phyloP scores from a whole-genome alignment of 2,329 filamentous ascomycete species.

The Fusarium algeriense region DNA sequence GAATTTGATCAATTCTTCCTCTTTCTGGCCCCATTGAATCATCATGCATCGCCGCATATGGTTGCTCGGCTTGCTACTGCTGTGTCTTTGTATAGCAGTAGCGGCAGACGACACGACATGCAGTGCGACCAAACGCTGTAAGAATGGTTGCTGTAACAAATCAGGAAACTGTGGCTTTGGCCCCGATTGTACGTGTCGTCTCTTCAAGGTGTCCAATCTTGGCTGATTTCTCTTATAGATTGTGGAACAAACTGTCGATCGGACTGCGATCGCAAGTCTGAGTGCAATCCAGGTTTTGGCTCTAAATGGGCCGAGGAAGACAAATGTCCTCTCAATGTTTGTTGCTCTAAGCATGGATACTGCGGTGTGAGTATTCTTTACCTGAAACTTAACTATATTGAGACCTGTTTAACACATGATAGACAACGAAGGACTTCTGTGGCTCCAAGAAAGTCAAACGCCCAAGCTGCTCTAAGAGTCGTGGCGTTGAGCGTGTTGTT shows the following conservation, averaged over 20 bases:
- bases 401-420: neutral
- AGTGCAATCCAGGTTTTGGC: conserved; percentile 21
- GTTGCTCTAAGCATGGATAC: conserved; percentile 23
- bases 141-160: conserved; percentile 17
- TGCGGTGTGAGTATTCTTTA: conserved; percentile 18
- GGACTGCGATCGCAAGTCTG: conserved; percentile 15
- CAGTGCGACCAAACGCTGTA: conserved; percentile 16
- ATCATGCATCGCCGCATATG: too few species aligned
- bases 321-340: conserved; percentile 26
- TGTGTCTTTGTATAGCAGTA: neutral
- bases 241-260: neutral
- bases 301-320: neutral
- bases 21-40: too few species aligned
- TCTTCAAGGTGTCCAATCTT: neutral
- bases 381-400: neutral
- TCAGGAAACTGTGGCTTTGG: conserved; percentile 23
- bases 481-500: neutral
- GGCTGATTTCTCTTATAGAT: neutral
- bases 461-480: neutral
- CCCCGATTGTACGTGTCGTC: conserved; percentile 3
- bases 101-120: conserved; percentile 9
- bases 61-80: too few species aligned
- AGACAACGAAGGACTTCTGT: conserved; percentile 13
- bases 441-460: conserved; percentile 6
- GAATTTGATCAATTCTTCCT: too few species aligned